Conservation (phyloP, 1,139 yeast species). For the Suhomyces bribrorum region DNA sequence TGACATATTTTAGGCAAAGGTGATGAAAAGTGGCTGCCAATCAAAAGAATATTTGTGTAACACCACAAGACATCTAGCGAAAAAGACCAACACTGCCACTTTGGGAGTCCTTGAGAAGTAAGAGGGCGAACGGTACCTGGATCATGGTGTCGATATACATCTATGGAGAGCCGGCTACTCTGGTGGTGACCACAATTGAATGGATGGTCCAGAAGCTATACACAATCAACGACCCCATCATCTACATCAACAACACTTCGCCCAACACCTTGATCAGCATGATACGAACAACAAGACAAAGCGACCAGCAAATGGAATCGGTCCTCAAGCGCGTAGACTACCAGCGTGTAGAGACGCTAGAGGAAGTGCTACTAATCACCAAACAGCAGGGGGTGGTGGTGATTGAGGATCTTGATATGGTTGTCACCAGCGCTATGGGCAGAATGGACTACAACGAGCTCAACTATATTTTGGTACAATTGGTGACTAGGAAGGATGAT, state of each 20-base stretch:
- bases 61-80: too few species aligned
- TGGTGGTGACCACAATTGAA: background rate
- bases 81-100: too few species aligned
- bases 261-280: constrained; percentile 10
- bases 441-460: constrained; percentile 9
- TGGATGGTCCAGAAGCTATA: constrained; percentile 3
- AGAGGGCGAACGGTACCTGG: background rate
- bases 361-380: constrained; percentile 1
- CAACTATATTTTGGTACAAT: constrained; percentile 8
- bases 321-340: constrained; percentile 11
- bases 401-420: constrained; percentile 10
- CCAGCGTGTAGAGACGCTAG: constrained; percentile 9
- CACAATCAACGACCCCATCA: background rate
- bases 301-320: background rate
- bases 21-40: too few species aligned
- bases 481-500: constrained; percentile 2
- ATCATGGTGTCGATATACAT: constrained; percentile 4
- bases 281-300: background rate
- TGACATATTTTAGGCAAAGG: too few species aligned
- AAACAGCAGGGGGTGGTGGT: constrained; percentile 3
- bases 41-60: too few species aligned
- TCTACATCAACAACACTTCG: constrained; percentile 13
- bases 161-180: constrained; percentile 1
- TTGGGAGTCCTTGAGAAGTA: too few species aligned
- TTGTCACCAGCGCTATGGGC: constrained; percentile 6